Percentiles rank a stretch among this genome's conserved stretches.
These are phyloP conservation scores for Corchorus olitorius DNA, from an alignment of 345 rosid genomes.

Conservation along the genomic window DNA sequence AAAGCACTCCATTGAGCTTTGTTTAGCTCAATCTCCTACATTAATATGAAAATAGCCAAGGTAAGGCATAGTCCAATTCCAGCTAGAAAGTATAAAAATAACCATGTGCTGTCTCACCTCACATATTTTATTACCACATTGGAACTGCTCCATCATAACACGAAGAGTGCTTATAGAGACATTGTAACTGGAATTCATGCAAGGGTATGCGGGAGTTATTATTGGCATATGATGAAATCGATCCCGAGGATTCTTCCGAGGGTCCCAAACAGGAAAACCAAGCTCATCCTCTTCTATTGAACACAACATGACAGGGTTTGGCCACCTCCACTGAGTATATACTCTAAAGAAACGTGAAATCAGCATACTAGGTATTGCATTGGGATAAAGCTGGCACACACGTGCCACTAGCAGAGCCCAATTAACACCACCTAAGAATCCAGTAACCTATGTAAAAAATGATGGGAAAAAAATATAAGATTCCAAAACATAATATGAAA, in stretches of 20 bases:
- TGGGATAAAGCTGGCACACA: constrained; percentile 78
- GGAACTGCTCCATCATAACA: constrained; percentile 75
- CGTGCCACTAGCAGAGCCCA: constrained; percentile 82
- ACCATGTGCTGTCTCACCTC: constrained; percentile 39
- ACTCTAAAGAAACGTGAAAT: constrained; percentile 73
- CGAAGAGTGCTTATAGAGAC: constrained; percentile 72
- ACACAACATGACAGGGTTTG: constrained; percentile 82
- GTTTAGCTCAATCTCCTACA: constrained; percentile 66
- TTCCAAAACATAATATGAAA: not conserved
- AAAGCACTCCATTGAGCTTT: constrained; percentile 63
- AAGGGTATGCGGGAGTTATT: constrained; percentile 82
- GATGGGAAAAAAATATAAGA: constrained; percentile 3
- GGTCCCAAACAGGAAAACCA: constrained; percentile 74
- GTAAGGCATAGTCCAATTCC: constrained; percentile 7
- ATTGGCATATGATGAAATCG: constrained; percentile 73
- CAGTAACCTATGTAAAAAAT: constrained; percentile 53
- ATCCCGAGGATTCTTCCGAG: constrained; percentile 68
- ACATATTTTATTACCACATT: constrained; percentile 56
- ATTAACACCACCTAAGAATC: constrained; percentile 78
- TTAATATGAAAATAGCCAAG: constrained; percentile 1
- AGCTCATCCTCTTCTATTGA: constrained; percentile 64
- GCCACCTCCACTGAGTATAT: constrained; percentile 79
- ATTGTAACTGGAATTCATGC: constrained; percentile 84
- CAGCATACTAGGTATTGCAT: constrained; percentile 72
- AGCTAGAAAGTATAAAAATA: not conserved